These are phyloP conservation scores for Yamadazyma kanchanaburiensis DNA, from an alignment of 1,139 yeast species.

Conservation along the genomic window DNA sequence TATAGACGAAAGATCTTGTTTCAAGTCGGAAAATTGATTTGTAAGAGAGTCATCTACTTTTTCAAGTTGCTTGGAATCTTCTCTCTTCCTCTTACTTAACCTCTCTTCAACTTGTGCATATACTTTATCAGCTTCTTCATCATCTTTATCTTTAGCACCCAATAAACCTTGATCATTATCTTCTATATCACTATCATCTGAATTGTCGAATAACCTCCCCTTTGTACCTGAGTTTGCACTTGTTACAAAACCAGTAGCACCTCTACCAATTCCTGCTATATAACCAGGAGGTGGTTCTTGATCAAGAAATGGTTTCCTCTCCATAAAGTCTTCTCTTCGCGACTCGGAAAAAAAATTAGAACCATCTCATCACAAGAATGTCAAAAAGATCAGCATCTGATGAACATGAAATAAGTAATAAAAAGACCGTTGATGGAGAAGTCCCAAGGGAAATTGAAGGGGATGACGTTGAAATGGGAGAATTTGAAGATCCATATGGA, in stretches of 20 bases:
- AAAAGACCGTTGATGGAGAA: slow-evolving; percentile 18
- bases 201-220: slow-evolving; percentile 19
- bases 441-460: slow-evolving; percentile 19
- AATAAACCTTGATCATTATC: slow-evolving; percentile 26
- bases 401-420: slow-evolving; percentile 24
- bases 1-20: slow-evolving; percentile 56
- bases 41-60: slow-evolving; percentile 9
- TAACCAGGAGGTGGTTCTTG: slow-evolving; percentile 90
- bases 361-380: slow-evolving; percentile 30
- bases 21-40: slow-evolving; percentile 45
- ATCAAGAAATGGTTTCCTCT: slow-evolving; percentile 64
- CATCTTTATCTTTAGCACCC: slow-evolving; percentile 49
- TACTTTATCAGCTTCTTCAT: slow-evolving; percentile 69
- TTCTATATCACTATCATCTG: slow-evolving; percentile 26
- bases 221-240: slow-evolving; percentile 68
- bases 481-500: slow-evolving; percentile 90
- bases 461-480: slow-evolving; percentile 69
- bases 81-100: slow-evolving; percentile 4
- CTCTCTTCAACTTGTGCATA: slow-evolving; percentile 64
- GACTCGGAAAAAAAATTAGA: slow-evolving; percentile 1
- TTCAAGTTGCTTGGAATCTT: slow-evolving; percentile 27
- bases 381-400: slow-evolving; percentile 57
- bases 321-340: slow-evolving; percentile 27
- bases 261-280: slow-evolving; percentile 90
- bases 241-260: slow-evolving; percentile 91